Percentiles rank a stretch among this genome's conserved stretches.
Conservation (phyloP, 2,329 filamentous ascomycete species). For the Triangularia setosa region DNA sequence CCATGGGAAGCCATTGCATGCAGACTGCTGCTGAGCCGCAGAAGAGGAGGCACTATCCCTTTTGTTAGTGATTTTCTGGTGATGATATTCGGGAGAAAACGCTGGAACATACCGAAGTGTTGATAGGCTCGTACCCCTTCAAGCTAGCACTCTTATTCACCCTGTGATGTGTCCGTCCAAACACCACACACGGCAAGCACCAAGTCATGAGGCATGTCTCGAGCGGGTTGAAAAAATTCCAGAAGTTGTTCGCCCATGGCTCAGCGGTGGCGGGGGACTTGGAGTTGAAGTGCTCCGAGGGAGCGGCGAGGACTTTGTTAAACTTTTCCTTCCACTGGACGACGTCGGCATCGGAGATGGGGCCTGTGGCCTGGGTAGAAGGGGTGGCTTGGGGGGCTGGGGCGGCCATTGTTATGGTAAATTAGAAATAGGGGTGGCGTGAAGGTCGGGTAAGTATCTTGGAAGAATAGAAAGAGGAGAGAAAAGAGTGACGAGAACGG, state of each 20-base stretch:
- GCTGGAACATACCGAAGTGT: conserved; percentile 40
- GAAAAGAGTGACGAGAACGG: conserved; percentile 15
- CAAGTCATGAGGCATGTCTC: conserved; percentile 42
- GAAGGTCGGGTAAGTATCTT: neutral
- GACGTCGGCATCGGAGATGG: conserved; percentile 41
- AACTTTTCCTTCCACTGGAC: conserved; percentile 42
- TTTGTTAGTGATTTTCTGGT: neutral
- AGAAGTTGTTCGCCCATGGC: conserved; percentile 40
- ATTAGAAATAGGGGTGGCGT: neutral
- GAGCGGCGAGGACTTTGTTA: conserved; percentile 41
- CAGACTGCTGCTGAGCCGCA: conserved; percentile 39
- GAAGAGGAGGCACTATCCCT: conserved; percentile 40
- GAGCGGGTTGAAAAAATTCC: conserved; percentile 43
- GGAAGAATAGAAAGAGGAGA: neutral
- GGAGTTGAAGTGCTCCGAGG: conserved; percentile 41
- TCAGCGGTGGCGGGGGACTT: conserved; percentile 36
- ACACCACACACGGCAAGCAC: conserved; percentile 46
- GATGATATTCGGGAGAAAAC: neutral
- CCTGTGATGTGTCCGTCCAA: conserved; percentile 47
- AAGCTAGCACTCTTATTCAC: conserved; percentile 39
- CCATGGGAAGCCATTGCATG: conserved; percentile 40
- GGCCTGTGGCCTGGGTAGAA: conserved; percentile 23
- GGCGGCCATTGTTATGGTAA: conserved; percentile 20
- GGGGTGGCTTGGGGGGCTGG: conserved; percentile 18
- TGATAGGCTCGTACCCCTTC: conserved; percentile 43